Conservation (phyloP, 306 rosid genomes). For the Trifolium subterraneum region DNA sequence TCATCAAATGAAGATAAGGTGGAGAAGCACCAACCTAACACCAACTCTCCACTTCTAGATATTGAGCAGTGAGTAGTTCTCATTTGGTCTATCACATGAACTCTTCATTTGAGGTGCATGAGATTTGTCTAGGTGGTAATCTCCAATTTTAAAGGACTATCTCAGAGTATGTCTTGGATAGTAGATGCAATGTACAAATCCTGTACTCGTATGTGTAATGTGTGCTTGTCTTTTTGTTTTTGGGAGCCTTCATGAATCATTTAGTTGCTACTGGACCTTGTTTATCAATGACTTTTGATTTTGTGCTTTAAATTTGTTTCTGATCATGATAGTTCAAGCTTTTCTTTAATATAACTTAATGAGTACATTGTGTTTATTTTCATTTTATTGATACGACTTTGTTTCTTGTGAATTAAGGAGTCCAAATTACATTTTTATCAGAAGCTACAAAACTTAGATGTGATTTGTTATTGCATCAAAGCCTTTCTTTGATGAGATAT, state of each 20-base stretch:
- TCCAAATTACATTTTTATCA: too few relatives aligned
- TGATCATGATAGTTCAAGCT: too few relatives aligned
- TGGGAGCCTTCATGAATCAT: not conserved
- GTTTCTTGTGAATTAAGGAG: too few relatives aligned
- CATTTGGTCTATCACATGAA: not conserved
- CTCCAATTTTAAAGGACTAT: not conserved
- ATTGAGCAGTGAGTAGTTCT: not conserved
- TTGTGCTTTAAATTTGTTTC: too few relatives aligned
- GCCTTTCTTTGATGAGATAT: too few relatives aligned
- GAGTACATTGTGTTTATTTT: too few relatives aligned
- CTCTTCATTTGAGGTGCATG: not conserved
- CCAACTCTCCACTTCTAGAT: not conserved
- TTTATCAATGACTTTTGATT: not conserved
- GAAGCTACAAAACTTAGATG: too few relatives aligned
- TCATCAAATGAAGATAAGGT: not conserved
- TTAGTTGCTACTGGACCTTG: not conserved
- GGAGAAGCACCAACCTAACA: not conserved
- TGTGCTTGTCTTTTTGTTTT: not conserved
- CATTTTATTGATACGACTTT: too few relatives aligned
- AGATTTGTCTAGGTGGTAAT: not conserved
- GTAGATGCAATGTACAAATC: not conserved
- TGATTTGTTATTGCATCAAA: too few relatives aligned
- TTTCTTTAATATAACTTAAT: too few relatives aligned
- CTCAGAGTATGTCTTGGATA: too few relatives aligned
- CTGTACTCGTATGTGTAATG: too few relatives aligned